Percentiles rank a stretch among this genome's conserved stretches.
These are phyloP conservation scores for Leucogyrophana mollusca DNA, from an alignment of 768 basidiomycete genomes.

Conservation along the genomic window DNA sequence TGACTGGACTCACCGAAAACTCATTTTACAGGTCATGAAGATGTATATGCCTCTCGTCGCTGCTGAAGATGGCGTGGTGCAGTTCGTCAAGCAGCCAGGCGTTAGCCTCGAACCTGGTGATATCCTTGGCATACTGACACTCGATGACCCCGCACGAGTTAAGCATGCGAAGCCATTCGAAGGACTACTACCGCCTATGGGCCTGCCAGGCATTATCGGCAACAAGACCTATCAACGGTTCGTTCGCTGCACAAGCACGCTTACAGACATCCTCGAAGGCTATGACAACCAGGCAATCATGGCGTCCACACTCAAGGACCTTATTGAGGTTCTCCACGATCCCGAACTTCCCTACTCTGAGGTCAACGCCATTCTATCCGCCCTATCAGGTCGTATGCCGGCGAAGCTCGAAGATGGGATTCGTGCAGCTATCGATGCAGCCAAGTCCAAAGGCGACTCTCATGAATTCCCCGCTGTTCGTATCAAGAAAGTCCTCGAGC, in stretches of 20 bases:
- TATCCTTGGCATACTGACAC: slow-evolving; percentile 93
- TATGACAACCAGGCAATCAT: slow-evolving; percentile 96
- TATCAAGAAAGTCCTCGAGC: slow-evolving; percentile 83
- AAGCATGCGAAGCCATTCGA: slow-evolving; percentile 99
- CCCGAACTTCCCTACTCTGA: slow-evolving; percentile 89
- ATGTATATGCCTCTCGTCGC: slow-evolving; percentile 99
- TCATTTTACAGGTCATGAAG: slow-evolving; percentile 77
- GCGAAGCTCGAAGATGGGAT: slow-evolving; percentile 86
- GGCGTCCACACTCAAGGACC: slow-evolving; percentile 81
- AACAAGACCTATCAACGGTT: slow-evolving; percentile 90
- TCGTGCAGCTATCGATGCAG: slow-evolving; percentile 71
- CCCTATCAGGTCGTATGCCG: slow-evolving; percentile 92
- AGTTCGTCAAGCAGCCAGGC: slow-evolving; percentile 97
- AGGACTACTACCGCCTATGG: slow-evolving; percentile 86
- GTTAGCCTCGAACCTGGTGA: slow-evolving; percentile 96
- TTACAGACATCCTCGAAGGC: slow-evolving; percentile 92
- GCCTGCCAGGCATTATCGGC: slow-evolving; percentile 80
- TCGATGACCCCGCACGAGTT: slow-evolving; percentile 94
- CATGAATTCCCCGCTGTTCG: slow-evolving; percentile 90
- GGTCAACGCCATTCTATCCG: slow-evolving; percentile 76
- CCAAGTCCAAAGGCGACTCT: slow-evolving; percentile 67
- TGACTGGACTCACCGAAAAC: slow-evolving; percentile 5
- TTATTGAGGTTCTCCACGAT: slow-evolving; percentile 78
- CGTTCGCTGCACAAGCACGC: slow-evolving; percentile 64
- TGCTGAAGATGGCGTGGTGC: slow-evolving; percentile 89